phyloP scores from a whole-genome alignment of 2,329 filamentous ascomycete genomes.

The Aureobasidium sp. region DNA sequence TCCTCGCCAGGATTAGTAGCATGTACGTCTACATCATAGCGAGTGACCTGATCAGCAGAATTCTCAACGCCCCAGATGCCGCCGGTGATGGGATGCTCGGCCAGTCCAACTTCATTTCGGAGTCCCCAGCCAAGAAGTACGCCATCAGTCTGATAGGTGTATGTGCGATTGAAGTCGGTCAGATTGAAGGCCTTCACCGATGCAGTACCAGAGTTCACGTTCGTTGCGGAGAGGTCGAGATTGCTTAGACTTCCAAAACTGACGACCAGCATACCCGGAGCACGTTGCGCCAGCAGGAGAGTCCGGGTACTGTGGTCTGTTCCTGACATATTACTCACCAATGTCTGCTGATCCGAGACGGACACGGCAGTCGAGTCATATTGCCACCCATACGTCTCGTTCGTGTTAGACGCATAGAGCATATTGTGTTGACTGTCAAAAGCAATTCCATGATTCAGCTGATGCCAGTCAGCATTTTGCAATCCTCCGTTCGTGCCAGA shows the following conservation, averaged over 20 bases:
- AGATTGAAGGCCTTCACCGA: conserved; percentile 72
- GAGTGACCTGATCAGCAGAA: conserved; percentile 67
- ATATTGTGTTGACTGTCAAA: not conserved
- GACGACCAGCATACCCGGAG: conserved; percentile 66
- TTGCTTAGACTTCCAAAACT: conserved; percentile 72
- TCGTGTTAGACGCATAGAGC: conserved; percentile 62
- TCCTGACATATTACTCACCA: conserved; percentile 69
- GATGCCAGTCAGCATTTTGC: not conserved
- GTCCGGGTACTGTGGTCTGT: conserved; percentile 73
- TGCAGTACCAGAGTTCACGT: conserved; percentile 64
- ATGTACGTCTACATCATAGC: conserved; percentile 64
- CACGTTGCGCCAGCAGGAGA: conserved; percentile 64
- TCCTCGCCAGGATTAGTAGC: conserved; percentile 78
- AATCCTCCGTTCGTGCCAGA: not conserved
- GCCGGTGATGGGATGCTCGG: conserved; percentile 62
- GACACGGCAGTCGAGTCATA: conserved; percentile 62
- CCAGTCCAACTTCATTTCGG: conserved; percentile 76
- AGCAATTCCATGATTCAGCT: conserved; percentile 58
- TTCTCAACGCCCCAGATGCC: conserved; percentile 72
- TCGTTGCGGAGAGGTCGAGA: conserved; percentile 61
- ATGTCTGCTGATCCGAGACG: conserved; percentile 27
- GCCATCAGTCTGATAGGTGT: conserved; percentile 59
- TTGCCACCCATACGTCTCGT: conserved; percentile 61
- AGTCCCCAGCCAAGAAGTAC: conserved; percentile 71
- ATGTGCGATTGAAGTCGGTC: conserved; percentile 38